Evolutionary conservation across 768 basidiomycete species (phyloP).

Genomic region (Hydnum rufescens): DNA sequence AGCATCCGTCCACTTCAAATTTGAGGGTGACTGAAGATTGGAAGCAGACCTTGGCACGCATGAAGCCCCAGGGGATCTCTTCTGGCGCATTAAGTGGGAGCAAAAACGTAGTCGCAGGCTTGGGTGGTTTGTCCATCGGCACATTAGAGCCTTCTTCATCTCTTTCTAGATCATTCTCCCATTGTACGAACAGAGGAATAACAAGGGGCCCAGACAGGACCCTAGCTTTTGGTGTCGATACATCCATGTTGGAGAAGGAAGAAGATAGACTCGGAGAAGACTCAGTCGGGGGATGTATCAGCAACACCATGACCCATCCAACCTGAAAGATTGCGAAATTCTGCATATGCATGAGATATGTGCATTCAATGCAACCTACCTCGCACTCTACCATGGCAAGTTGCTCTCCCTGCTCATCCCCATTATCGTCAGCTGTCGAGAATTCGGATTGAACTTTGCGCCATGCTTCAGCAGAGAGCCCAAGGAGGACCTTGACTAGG

Average conservation of each 20-base stretch:
- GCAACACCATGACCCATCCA: constrained; percentile 8
- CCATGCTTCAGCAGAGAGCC: constrained; percentile 7
- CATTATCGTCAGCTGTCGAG: no score
- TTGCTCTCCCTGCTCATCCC: constrained; percentile 5
- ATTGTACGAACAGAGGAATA: no score
- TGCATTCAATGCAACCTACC: constrained; percentile 1
- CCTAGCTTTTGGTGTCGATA: no score
- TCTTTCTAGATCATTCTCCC: no score
- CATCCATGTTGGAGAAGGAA: background rate
- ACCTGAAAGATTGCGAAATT: constrained; percentile 1
- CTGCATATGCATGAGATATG: background rate
- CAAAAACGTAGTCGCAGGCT: constrained; percentile 3
- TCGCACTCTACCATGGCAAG: constrained; percentile 9
- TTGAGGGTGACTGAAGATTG: background rate
- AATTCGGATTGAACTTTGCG: constrained; percentile 1
- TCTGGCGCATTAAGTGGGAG: constrained; percentile 5
- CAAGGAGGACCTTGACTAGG: constrained; percentile 7
- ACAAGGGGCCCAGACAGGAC: no score
- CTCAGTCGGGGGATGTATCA: constrained; percentile 5
- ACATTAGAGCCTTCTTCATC: no score
- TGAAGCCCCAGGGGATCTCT: constrained; percentile 9
- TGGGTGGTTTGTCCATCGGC: no score
- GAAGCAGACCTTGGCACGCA: constrained; percentile 7
- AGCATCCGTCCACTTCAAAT: background rate
- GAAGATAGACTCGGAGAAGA: background rate